These are phyloP conservation scores for Lobosporangium transversale DNA, from an alignment of 192 early-diverging fungal genomes.

Conservation along the genomic window DNA sequence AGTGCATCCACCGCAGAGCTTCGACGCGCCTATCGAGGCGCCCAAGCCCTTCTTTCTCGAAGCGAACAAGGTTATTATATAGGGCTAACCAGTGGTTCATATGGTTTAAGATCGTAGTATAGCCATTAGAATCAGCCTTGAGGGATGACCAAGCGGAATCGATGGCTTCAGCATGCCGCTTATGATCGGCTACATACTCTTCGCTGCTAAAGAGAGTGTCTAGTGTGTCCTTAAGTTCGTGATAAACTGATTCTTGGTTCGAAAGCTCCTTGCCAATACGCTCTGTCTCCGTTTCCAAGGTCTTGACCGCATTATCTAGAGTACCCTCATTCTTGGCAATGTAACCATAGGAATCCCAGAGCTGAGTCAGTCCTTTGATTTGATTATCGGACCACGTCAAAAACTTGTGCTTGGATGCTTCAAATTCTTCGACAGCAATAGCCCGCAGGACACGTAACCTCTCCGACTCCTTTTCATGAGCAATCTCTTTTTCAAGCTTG, in stretches of 20 bases:
- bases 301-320: constrained; percentile 1
- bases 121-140: constrained; percentile 19
- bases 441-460: constrained; percentile 23
- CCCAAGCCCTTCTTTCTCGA: constrained; percentile 36
- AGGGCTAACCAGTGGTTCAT: constrained; percentile 42
- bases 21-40: constrained; percentile 43
- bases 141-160: constrained; percentile 22
- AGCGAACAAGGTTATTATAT: constrained; percentile 2
- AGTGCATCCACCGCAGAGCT: constrained; percentile 47
- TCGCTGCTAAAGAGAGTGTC: not conserved
- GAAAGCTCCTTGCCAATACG: constrained; percentile 7
- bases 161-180: constrained; percentile 15
- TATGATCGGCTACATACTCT: constrained; percentile 3
- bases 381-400: constrained; percentile 31
- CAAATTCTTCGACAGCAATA: constrained; percentile 18
- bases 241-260: constrained; percentile 10
- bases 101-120: constrained; percentile 22
- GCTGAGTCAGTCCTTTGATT: constrained; percentile 7
- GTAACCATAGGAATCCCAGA: constrained; percentile 25
- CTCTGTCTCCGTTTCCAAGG: constrained; percentile 14
- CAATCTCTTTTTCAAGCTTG: constrained; percentile 26
- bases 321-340: constrained; percentile 14
- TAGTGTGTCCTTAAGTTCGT: constrained; percentile 19
- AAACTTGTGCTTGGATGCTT: constrained; percentile 29
- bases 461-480: constrained; percentile 20